Conservation (phyloP, 2,329 filamentous ascomycete genomes). For the Ophiostoma quercus region DNA sequence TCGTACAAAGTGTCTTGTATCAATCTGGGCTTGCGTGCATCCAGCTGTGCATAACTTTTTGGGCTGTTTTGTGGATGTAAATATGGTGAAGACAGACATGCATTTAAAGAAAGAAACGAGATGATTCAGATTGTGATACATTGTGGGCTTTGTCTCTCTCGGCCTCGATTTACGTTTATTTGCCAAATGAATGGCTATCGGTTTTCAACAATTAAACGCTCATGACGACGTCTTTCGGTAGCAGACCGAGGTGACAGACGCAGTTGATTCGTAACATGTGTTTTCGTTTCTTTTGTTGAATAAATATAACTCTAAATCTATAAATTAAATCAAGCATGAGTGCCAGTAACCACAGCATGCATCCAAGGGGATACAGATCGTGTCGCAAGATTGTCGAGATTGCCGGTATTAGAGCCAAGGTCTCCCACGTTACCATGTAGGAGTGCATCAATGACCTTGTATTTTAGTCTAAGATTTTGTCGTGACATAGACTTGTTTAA, state of each 20-base stretch:
- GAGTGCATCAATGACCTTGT: background rate
- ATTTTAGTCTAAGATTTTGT: background rate
- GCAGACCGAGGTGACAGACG: slow-evolving; percentile 4
- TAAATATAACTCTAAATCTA: background rate
- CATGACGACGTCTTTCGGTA: background rate
- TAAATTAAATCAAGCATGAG: background rate
- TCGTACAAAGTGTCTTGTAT: background rate
- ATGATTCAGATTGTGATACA: background rate
- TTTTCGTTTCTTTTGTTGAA: background rate
- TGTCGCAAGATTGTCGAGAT: slow-evolving; percentile 7
- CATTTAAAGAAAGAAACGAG: background rate
- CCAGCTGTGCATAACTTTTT: background rate
- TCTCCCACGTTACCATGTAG: background rate
- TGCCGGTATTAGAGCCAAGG: slow-evolving; percentile 4
- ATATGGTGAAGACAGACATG: background rate
- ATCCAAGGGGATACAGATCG: background rate
- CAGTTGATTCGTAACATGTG: background rate
- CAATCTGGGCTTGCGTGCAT: background rate
- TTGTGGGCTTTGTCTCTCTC: background rate
- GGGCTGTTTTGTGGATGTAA: background rate
- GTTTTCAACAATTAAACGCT: background rate
- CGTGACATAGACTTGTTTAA: background rate
- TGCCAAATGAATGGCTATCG: background rate
- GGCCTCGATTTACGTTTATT: background rate
- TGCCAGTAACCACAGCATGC: background rate